Base-by-base conservation (phyloP, 208 protist genomes). In the Acanthamoeba healyi region DNA sequence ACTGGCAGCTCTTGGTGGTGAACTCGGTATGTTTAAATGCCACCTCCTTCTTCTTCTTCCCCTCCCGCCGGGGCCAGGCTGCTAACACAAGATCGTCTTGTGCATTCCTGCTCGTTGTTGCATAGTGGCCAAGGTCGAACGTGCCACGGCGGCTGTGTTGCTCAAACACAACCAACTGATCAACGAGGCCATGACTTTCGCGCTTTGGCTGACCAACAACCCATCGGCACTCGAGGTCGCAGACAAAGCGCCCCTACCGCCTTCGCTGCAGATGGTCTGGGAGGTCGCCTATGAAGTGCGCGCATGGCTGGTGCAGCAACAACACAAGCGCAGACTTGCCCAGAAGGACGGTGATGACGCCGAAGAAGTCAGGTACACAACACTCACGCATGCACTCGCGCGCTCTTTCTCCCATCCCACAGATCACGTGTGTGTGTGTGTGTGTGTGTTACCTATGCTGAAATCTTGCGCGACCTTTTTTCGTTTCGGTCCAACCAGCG, bases 101-200 rank as follows among this genome's bases (percentile, higher is more conserved):
- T 36, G 63, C 7, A 36, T 4, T 82, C 19, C 36, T 82, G 36
- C 5, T 82, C 40, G 42, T 9, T 82, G 36, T 7, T 32, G 72
- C 32, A 49, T 63, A 74, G 88, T 93, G 56, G 65, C 42, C 26
- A 74, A 93, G 34, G 88, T 81, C 29, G 88, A 93, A 26, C 61
- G 88, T 38, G 88, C 88, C 4, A 36, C 63, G 24, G 67, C 81
- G 26, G 36, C 88, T 4, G 88, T 40, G 29, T 61, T 93, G 58
- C 88, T 93, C 34, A 93, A 81, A 40, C 67, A 82, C 67, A 93
- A 81, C 51, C 58, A 61, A n/a, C 88, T 82, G 65, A 26, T 93
- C n/a, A 93, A 93, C 32, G 88, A 93, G 51, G 88, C 88, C 58
- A 93, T 93, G 88, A 93, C 88, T 1, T 93, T 93, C 24, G 88